Percentiles rank a stretch among this genome's conserved stretches.
phyloP scores from a whole-genome alignment of 176 grass and related monocot genomes.

The Alloteropsis semialata region DNA sequence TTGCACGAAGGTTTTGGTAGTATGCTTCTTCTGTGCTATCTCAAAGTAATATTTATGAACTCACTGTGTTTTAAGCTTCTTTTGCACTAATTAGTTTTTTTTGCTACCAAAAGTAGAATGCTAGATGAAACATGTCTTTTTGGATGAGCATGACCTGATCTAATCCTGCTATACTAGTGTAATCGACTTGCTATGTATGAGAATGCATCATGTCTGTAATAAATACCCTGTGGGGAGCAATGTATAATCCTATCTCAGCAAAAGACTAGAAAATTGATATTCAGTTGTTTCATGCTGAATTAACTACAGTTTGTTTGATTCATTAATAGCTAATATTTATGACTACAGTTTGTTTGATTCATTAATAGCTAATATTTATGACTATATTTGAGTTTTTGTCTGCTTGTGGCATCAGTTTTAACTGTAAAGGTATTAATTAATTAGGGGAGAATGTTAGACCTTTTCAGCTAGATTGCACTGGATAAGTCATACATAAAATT shows the following conservation, averaged over 20 bases:
- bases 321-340: background rate
- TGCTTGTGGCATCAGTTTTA: slow-evolving; percentile 7
- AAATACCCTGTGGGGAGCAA: background rate
- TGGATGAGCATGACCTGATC: background rate
- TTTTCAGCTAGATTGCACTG: slow-evolving; percentile 27
- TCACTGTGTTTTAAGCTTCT: background rate
- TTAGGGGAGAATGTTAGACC: background rate
- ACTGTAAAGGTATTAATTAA: background rate
- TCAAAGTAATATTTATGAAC: slow-evolving; percentile 3
- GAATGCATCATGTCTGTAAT: background rate
- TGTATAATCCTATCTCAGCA: background rate
- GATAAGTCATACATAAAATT: slow-evolving; percentile 3
- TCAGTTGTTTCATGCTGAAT: slow-evolving; percentile 1
- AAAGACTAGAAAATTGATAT: background rate
- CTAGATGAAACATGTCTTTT: background rate
- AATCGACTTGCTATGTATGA: slow-evolving; percentile 13
- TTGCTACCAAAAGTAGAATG: slow-evolving; percentile 5
- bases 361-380: background rate
- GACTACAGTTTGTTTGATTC: background rate
- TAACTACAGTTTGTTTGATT: slow-evolving; percentile 1
- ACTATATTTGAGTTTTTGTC: slow-evolving; percentile 12
- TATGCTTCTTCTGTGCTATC: background rate
- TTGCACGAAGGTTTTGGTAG: slow-evolving; percentile 16
- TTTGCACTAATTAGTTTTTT: slow-evolving; percentile 3
- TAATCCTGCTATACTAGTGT: background rate